phyloP scores from a whole-genome alignment of 2,329 filamentous ascomycete genomes.

The Clonostachys rosea region DNA sequence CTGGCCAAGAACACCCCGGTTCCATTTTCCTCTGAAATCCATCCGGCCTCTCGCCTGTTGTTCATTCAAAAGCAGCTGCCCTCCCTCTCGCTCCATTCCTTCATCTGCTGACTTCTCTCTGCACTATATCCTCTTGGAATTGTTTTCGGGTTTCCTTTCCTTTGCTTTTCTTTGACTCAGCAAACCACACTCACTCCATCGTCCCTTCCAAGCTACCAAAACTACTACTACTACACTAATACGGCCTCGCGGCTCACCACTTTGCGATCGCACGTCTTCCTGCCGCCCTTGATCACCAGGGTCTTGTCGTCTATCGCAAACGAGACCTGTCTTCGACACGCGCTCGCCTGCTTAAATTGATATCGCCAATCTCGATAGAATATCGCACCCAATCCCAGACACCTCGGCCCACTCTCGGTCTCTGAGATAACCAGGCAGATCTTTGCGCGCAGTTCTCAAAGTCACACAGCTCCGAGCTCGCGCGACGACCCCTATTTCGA shows the following conservation, averaged over 20 bases:
- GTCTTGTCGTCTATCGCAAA: too few relatives aligned
- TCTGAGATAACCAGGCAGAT: too few relatives aligned
- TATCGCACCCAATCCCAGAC: too few relatives aligned
- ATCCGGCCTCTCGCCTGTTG: not conserved
- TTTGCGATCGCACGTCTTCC: not conserved
- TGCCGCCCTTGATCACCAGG: too few relatives aligned
- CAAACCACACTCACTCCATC: too few relatives aligned
- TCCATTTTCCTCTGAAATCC: slow-evolving; percentile 5
- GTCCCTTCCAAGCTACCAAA: not conserved
- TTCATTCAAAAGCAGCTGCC: slow-evolving; percentile 13
- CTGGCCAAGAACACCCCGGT: not conserved
- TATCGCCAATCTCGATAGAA: too few relatives aligned
- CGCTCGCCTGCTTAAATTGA: too few relatives aligned
- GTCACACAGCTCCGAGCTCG: not conserved
- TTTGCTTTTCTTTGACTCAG: slow-evolving; percentile 5
- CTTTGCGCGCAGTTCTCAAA: not conserved
- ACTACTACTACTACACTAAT: slow-evolving; percentile 3
- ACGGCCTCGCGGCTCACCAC: slow-evolving; percentile 3
- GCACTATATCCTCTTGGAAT: too few relatives aligned
- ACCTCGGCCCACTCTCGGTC: too few relatives aligned
- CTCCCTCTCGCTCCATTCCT: slow-evolving; percentile 10
- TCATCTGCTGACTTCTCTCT: too few relatives aligned
- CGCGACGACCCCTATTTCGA: slow-evolving; percentile 1
- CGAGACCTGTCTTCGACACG: too few relatives aligned
- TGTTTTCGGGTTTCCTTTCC: not conserved